A percentile compares a stretch with the other conserved stretches of the same genome.
phyloP scores from a whole-genome alignment of 441 rosid species.

The Pelargonium australe region DNA sequence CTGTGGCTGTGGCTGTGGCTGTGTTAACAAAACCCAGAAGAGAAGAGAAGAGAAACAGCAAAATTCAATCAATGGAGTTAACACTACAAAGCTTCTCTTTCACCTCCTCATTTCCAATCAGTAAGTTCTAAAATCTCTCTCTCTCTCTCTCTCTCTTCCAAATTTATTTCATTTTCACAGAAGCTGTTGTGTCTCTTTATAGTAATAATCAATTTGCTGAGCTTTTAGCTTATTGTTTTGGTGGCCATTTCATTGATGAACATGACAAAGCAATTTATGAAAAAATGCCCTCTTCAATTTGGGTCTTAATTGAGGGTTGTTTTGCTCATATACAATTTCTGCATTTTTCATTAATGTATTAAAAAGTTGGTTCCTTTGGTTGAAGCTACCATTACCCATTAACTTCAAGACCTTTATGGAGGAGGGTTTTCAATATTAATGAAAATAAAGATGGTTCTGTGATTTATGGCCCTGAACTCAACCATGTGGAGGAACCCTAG shows the following conservation, averaged over 20 bases:
- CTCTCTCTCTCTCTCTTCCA: background rate
- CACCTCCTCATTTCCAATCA: background rate
- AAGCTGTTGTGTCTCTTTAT: slow-evolving; percentile 1
- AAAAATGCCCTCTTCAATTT: background rate
- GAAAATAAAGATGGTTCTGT: background rate
- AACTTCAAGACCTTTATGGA: background rate
- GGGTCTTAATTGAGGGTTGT: background rate
- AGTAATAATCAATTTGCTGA: background rate
- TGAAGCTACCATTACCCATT: background rate
- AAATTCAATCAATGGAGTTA: background rate
- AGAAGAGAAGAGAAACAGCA: background rate
- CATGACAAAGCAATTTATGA: background rate
- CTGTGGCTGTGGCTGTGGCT: background rate
- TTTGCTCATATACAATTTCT: background rate
- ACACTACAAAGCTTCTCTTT: background rate
- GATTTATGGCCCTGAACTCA: background rate
- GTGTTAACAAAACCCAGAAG: background rate
- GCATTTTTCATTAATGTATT: background rate
- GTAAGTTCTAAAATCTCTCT: background rate
- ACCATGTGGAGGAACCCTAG: too few relatives aligned
- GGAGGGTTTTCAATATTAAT: background rate
- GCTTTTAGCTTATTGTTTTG: too few relatives aligned
- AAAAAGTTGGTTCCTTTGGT: background rate
- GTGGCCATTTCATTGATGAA: too few relatives aligned
- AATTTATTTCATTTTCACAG: background rate